Conservation (phyloP, 2,329 filamentous ascomycete species). For the Plectosphaerella plurivora region DNA sequence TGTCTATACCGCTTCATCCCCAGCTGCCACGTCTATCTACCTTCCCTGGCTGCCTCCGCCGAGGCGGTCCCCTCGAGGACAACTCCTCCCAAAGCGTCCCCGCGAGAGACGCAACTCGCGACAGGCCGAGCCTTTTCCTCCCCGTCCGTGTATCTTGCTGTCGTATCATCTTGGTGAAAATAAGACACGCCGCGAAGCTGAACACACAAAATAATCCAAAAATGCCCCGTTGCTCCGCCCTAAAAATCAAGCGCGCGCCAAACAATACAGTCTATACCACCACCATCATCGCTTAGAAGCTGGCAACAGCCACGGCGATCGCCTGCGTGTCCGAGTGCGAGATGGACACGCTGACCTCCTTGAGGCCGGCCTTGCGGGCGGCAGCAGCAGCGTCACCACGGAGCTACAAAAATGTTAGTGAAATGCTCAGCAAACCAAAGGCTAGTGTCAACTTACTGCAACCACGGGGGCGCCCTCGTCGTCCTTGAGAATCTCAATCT, state of each 20-base stretch:
- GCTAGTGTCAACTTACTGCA: slow-evolving; percentile 77
- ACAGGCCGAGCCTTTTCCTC: not conserved
- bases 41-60: not conserved
- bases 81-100: slow-evolving; percentile 1
- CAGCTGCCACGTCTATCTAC: not conserved
- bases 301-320: slow-evolving; percentile 86
- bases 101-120: not conserved
- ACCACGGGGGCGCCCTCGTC: slow-evolving; percentile 80
- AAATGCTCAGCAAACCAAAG: too few relatives aligned
- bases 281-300: slow-evolving; percentile 49
- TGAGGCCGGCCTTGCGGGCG: slow-evolving; percentile 82
- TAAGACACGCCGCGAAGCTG: not conserved
- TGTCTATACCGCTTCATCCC: not conserved
- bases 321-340: slow-evolving; percentile 94
- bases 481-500: slow-evolving; percentile 87
- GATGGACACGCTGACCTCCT: slow-evolving; percentile 87
- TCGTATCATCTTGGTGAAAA: not conserved
- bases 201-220: not conserved
- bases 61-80: not conserved
- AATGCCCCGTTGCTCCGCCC: not conserved
- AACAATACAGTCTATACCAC: not conserved
- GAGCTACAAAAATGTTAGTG: slow-evolving; percentile 56
- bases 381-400: slow-evolving; percentile 79
- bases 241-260: not conserved
- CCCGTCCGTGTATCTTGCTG: not conserved